A percentile compares a stretch with the other conserved stretches of the same genome.
Conservation (phyloP, 2,329 filamentous ascomycete genomes). For the Trichoderma afroharzianum region DNA sequence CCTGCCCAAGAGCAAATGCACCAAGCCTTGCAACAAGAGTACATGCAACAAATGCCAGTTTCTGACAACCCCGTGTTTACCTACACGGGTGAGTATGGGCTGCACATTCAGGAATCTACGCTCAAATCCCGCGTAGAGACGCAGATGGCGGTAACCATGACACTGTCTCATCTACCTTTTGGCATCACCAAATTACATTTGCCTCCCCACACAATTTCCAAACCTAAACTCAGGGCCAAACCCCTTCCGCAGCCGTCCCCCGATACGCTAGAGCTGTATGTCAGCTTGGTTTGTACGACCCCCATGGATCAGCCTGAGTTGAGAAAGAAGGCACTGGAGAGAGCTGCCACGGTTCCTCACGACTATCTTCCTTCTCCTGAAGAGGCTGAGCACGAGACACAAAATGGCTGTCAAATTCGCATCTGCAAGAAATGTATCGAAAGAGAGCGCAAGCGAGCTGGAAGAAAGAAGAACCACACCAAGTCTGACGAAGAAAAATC, state of each 20-base stretch:
- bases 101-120: constrained; percentile 64
- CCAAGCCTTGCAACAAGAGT: constrained; percentile 13
- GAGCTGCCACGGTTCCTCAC: constrained; percentile 43
- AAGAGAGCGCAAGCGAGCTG: constrained; percentile 85
- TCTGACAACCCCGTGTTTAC: constrained; percentile 26
- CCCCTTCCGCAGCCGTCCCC: constrained; percentile 60
- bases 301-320: constrained; percentile 74
- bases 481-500: constrained; percentile 88
- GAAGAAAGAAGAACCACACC: constrained; percentile 80
- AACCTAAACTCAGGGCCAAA: constrained; percentile 84
- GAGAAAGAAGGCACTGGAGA: constrained; percentile 63
- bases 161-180: constrained; percentile 68
- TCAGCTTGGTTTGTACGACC: constrained; percentile 85
- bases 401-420: constrained; percentile 88
- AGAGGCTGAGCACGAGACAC: constrained; percentile 66
- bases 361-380: constrained; percentile 37
- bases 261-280: constrained; percentile 75
- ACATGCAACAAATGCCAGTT: constrained; percentile 31
- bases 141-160: constrained; percentile 85
- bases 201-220: constrained; percentile 86
- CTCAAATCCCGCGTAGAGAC: constrained; percentile 92
- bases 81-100: constrained; percentile 36
- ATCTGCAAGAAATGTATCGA: constrained; percentile 92
- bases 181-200: constrained; percentile 80
- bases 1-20: background rate